phyloP scores from a whole-genome alignment of 257 asterid species.

The Capsicum pubescens region DNA sequence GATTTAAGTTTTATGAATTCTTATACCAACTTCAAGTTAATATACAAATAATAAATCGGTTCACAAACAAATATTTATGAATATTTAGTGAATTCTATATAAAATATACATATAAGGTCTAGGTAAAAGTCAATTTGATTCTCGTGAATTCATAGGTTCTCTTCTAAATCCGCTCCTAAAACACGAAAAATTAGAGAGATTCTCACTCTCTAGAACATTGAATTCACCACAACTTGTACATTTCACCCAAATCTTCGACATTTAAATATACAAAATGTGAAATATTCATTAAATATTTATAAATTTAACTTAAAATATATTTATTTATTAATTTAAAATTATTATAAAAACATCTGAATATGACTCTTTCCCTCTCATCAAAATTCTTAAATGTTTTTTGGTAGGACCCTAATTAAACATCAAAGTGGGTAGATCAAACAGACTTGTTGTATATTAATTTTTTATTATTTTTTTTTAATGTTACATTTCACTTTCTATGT shows the following conservation, averaged over 20 bases:
- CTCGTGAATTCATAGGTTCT: neutral
- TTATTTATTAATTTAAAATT: too few species aligned
- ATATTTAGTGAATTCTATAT: neutral
- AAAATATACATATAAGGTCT: neutral
- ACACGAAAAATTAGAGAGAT: neutral
- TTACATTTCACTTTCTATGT: neutral
- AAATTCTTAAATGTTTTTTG: neutral
- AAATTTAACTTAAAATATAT: too few species aligned
- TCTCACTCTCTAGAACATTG: too few species aligned
- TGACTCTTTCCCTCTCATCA: rapidly evolving
- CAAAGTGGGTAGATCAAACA: neutral
- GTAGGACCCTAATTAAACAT: neutral
- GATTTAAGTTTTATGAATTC: neutral
- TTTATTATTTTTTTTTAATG: neutral
- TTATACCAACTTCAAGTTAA: neutral
- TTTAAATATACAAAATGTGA: too few species aligned
- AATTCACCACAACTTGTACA: too few species aligned
- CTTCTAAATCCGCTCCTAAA: neutral
- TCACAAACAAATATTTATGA: neutral
- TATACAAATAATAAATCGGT: neutral
- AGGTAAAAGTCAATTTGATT: neutral
- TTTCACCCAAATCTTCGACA: too few species aligned
- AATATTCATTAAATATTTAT: too few species aligned
- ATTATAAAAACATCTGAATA: neutral
- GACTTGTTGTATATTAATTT: neutral